Conservation (phyloP, 148 eudicot genomes). For the Heliosperma pusillum region DNA sequence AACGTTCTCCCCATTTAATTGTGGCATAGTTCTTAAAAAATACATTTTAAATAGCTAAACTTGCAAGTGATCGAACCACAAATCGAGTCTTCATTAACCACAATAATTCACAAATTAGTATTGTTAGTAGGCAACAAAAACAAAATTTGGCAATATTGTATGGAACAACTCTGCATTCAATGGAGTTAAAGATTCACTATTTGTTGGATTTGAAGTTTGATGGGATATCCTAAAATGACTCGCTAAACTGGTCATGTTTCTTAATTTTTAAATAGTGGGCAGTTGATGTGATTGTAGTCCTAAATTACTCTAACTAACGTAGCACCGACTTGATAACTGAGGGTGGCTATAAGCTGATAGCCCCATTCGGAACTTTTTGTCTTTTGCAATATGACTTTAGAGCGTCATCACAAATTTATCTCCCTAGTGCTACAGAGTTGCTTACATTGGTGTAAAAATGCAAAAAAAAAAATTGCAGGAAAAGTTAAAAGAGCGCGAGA, state of each 20-base stretch:
- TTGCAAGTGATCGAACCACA: no score
- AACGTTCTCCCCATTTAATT: no score
- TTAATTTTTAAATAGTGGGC: not conserved
- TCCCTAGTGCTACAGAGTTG: conserved; percentile 8
- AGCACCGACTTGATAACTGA: not conserved
- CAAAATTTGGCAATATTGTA: no score
- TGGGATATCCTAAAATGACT: not conserved
- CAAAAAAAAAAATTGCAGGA: conserved; percentile 45
- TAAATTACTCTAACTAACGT: not conserved
- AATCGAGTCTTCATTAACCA: no score
- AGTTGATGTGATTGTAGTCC: not conserved
- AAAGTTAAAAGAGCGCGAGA: conserved; percentile 85
- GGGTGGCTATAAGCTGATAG: not conserved
- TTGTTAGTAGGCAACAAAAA: no score
- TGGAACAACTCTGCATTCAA: no score
- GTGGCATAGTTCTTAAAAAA: no score
- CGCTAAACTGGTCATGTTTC: not conserved
- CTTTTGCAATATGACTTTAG: not conserved
- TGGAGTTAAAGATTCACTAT: no score
- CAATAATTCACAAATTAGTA: no score
- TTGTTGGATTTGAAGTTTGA: not conserved
- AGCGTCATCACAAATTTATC: not conserved
- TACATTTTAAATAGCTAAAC: no score
- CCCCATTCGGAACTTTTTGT: conserved; percentile 3
- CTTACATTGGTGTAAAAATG: conserved; percentile 3